Base-by-base conservation (phyloP, 2,329 filamentous ascomycete genomes). In the Exophiala spinifera region DNA sequence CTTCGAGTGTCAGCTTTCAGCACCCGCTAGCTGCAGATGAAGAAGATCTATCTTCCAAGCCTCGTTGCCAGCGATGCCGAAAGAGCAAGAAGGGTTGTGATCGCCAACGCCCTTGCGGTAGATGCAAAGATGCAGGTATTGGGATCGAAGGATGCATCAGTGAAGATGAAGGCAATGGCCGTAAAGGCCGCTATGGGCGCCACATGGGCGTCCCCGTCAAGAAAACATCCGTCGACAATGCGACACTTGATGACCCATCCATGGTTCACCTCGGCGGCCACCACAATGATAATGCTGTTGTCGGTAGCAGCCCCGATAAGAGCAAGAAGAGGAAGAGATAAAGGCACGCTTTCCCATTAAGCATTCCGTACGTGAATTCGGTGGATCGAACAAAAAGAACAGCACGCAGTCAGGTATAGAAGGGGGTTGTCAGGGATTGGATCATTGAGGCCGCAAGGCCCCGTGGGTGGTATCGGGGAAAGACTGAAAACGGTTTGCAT, bases 21-120 rank as follows among this genome's bases (percentile, higher is more conserved):
- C 76, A 82, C 61, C 80, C 80, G 59, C 66, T 83, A 82, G 81
- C 78, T 45, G 77, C 78, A 28, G 89, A 91, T 62, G 89, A 96
- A 62, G 91, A 96, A 62, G 91, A 96, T 53, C 76, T 97, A 17
- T 96, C 92, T 0, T 91, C 88, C 62, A 96, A 97, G 75, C 94
- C 94, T 53, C 91, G 94, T 60, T 99, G 94, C 78, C 94, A 99
- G 72, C 88, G 94, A 55, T 99, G 94, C 79, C 88, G 94, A 66
- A 99, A 99, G 83, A 97, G 92, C 76, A 99, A 99, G 80, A 99
- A 99, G 76, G 94, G 94, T 11, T 99, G 94, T 69, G 94, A 99
- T 75, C 87, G 94, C 55, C 94, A 97, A 74, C 86, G 94, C 36
- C 94, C 94, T 23, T 99, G 94, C 68, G 89, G 91, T 52, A 85